Evolutionary conservation across 148 eudicot species (phyloP).

Genomic region (Rhododendron ferrugineum): DNA sequence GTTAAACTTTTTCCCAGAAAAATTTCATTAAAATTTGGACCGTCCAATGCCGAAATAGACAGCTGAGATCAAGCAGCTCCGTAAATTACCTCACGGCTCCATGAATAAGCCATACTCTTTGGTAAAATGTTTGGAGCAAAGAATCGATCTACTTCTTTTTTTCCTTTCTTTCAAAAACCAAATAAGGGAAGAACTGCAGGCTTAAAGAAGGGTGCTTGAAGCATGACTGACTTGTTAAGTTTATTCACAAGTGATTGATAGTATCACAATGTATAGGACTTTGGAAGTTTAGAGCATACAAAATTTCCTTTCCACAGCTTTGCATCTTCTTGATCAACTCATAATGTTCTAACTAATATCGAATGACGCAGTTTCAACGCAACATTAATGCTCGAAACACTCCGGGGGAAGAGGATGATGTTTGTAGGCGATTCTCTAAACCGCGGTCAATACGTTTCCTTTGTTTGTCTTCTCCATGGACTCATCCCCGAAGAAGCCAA

Average conservation of each 20-base stretch:
- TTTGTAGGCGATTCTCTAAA: slow-evolving; percentile 95
- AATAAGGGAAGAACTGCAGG: too few relatives aligned
- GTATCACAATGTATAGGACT: too few relatives aligned
- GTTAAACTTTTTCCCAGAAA: too few relatives aligned
- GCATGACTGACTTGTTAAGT: too few relatives aligned
- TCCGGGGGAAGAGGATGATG: slow-evolving; percentile 77
- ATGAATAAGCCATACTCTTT: background rate
- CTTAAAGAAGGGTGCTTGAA: too few relatives aligned
- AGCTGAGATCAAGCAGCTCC: too few relatives aligned
- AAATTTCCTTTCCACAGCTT: background rate
- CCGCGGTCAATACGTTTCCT: slow-evolving; percentile 68
- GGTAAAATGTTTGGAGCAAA: background rate
- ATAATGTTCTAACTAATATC: background rate
- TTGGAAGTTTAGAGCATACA: background rate
- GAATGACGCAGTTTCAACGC: slow-evolving; percentile 67
- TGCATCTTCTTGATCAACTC: background rate
- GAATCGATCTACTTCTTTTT: background rate
- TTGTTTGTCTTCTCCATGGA: slow-evolving; percentile 84
- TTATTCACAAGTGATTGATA: too few relatives aligned
- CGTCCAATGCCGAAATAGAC: too few relatives aligned
- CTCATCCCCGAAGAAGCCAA: slow-evolving; percentile 63
- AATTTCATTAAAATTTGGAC: too few relatives aligned
- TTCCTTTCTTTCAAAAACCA: too few relatives aligned
- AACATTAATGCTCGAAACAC: slow-evolving; percentile 77
- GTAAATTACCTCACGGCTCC: too few relatives aligned